A percentile compares a stretch with the other conserved stretches of the same genome.
phyloP scores from a whole-genome alignment of 2,329 filamentous ascomycete species.

The Phialemoniopsis sp. region DNA sequence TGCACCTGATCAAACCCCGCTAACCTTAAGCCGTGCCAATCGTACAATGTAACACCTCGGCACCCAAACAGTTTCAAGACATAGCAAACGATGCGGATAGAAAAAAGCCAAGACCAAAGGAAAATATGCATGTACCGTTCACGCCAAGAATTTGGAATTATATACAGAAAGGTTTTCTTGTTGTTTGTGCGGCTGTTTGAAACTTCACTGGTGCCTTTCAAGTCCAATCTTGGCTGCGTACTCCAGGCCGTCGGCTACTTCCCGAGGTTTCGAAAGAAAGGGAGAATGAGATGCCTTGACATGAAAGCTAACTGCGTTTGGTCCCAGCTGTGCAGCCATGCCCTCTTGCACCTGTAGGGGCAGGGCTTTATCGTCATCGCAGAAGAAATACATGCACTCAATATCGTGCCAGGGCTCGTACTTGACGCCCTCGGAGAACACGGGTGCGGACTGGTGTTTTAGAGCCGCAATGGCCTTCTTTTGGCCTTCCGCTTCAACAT shows the following conservation, averaged over 20 bases:
- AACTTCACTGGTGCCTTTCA: too few relatives aligned
- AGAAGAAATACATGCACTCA: constrained; percentile 12
- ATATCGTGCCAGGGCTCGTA: constrained; percentile 16
- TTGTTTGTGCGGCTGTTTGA: too few relatives aligned
- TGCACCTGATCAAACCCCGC: too few relatives aligned
- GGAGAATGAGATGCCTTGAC: constrained; percentile 11
- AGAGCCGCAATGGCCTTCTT: constrained; percentile 8
- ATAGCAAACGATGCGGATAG: too few relatives aligned
- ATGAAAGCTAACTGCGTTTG: constrained; percentile 5
- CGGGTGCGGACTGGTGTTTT: constrained; percentile 11
- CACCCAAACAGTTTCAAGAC: too few relatives aligned
- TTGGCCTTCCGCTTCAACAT: constrained; percentile 8
- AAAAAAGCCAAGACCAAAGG: too few relatives aligned
- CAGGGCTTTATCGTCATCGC: constrained; percentile 12
- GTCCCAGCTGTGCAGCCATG: constrained; percentile 6
- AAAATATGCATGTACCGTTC: too few relatives aligned
- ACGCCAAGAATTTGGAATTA: too few relatives aligned
- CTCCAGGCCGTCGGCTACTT: constrained; percentile 6
- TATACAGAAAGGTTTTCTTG: too few relatives aligned
- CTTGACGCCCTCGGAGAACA: constrained; percentile 10
- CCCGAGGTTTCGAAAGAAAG: constrained; percentile 10
- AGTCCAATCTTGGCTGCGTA: too few relatives aligned
- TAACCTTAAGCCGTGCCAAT: too few relatives aligned
- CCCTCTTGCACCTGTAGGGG: constrained; percentile 7
- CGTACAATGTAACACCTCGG: too few relatives aligned